phyloP scores from a whole-genome alignment of 169 alveolate species.

The Plasmodium falciparum region DNA sequence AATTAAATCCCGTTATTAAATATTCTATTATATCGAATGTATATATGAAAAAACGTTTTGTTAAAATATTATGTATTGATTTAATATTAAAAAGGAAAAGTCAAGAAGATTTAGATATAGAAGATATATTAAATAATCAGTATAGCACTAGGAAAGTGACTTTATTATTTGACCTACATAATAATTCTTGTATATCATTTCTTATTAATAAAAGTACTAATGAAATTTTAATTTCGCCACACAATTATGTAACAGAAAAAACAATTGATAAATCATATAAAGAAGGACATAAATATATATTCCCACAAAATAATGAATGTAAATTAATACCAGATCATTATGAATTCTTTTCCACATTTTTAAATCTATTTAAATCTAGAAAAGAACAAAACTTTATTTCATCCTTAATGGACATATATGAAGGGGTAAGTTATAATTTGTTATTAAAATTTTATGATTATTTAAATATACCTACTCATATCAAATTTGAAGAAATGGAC shows the following conservation, averaged over 20 bases:
- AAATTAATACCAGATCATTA: slow-evolving; percentile 70
- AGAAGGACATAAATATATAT: slow-evolving; percentile 61
- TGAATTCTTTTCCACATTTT: slow-evolving; percentile 68
- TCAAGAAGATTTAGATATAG: slow-evolving; percentile 62
- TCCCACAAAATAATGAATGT: slow-evolving; percentile 65
- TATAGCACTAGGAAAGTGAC: slow-evolving; percentile 55
- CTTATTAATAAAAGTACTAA: slow-evolving; percentile 57
- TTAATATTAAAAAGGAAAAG: slow-evolving; percentile 60
- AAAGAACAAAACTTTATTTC: slow-evolving; percentile 59
- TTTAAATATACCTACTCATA: slow-evolving; percentile 32
- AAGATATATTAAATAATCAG: slow-evolving; percentile 29
- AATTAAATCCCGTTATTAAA: slow-evolving; percentile 71
- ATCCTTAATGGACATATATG: slow-evolving; percentile 49
- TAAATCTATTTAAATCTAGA: slow-evolving; percentile 48
- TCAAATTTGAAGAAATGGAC: slow-evolving; percentile 52
- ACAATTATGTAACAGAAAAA: slow-evolving; percentile 73
- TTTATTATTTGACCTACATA: slow-evolving; percentile 60
- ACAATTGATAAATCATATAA: slow-evolving; percentile 64
- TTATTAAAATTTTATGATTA: slow-evolving; percentile 39
- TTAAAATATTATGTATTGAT: slow-evolving; percentile 73
- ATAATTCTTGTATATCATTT: slow-evolving; percentile 70
- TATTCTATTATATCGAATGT: slow-evolving; percentile 60
- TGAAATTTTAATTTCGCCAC: slow-evolving; percentile 74
- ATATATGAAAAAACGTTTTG: slow-evolving; percentile 53
- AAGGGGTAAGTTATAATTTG: slow-evolving; percentile 59